Evolutionary conservation across 768 basidiomycete species (phyloP), one percentile per base, ranked within the genome.

Genomic region (Lentinula edodes): DNA sequence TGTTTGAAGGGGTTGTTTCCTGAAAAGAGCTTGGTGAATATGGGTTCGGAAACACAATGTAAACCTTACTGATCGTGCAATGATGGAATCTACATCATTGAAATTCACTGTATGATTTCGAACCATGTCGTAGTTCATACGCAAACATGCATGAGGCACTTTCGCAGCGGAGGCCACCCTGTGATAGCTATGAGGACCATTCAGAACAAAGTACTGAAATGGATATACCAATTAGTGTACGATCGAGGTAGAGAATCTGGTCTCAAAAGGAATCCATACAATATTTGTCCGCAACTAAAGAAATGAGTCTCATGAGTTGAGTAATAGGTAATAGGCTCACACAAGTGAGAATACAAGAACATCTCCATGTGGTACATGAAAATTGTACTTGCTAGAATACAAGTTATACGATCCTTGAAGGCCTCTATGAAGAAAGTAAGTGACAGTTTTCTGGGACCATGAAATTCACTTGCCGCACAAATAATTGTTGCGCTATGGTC

Each of bases 371-470:
- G 94, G 95, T 15, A 98, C 78, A 48, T 75, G 76, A 48, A 95
- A 78, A 35, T 85, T 85, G 35, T 82, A 83, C 65, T 82, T 83
- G 2, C 80, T 79, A 1, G 92, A 85, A 66, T 86, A 88, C 7
- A 85, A 81, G 68, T 95, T 96, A 71, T 91, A 96, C 0, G 88
- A 85, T 1, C 93, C 95, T 72, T 98, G 95, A 6, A 98, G 77
- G 2, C 95, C 95, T 52, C 94, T 93, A 54, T 35, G 58, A 23
- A 48, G 38, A 38, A 18, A 20, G 53, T 59, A 56, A 18, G 58
- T 42, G 23, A 23, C 23, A 52, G 6, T 23, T 28, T 6, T n/a
- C 3, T 41, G 18, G 35, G 52, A 38, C 15, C 6, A 5, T 38
- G 57, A 23, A 35, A 35, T 28, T 8, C 53, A 75, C 86, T 54